These are phyloP conservation scores for Pseudopyricularia cyperi DNA, from an alignment of 2,329 filamentous ascomycete species.

Conservation along the genomic window DNA sequence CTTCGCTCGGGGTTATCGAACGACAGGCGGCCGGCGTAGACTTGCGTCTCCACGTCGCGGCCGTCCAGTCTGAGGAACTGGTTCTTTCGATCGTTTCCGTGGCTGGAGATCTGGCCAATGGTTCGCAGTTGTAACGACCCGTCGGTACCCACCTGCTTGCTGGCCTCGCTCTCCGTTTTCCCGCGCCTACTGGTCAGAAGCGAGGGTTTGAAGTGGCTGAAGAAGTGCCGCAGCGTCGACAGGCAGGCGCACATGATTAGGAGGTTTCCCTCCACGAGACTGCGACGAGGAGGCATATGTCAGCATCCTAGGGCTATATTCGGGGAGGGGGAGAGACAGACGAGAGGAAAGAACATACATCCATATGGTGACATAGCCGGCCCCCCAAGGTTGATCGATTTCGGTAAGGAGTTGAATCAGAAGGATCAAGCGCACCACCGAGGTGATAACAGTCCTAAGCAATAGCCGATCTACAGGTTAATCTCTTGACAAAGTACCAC, in stretches of 20 bases:
- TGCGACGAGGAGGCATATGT: background rate
- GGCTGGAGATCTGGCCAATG: background rate
- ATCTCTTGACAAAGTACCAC: background rate
- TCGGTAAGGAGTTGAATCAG: background rate
- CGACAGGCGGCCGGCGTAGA: background rate
- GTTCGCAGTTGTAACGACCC: background rate
- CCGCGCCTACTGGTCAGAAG: background rate
- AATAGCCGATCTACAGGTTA: background rate
- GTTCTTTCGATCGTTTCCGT: background rate
- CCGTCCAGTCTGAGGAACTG: background rate
- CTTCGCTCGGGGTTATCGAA: background rate
- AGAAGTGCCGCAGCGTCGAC: slow-evolving; percentile 3
- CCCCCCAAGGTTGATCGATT: background rate
- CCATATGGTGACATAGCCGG: background rate
- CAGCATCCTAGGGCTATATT: background rate
- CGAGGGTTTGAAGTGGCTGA: background rate
- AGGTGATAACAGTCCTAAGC: slow-evolving; percentile 1
- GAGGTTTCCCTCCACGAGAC: slow-evolving; percentile 3
- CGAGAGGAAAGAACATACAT: background rate
- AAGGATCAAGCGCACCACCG: background rate
- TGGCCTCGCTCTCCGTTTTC: background rate
- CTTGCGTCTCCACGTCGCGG: background rate
- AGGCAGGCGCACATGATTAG: slow-evolving; percentile 4
- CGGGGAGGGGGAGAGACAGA: background rate
- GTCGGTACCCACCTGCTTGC: background rate